Evolutionary conservation across 2,329 filamentous ascomycete genomes (phyloP).

Genomic region (Myriosclerotinia curreyana): DNA sequence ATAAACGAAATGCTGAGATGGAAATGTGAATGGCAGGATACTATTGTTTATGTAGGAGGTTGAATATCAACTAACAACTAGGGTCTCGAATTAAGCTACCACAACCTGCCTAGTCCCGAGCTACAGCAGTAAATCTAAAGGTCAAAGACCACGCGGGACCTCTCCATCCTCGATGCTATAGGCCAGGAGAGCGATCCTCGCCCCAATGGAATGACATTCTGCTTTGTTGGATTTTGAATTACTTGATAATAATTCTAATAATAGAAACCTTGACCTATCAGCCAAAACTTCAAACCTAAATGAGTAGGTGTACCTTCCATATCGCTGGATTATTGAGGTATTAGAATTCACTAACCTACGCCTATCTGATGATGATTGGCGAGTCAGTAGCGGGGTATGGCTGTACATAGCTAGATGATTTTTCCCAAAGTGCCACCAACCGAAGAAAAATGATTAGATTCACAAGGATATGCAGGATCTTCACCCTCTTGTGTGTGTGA

Average conservation of each 20-base stretch:
- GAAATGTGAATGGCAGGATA: slow-evolving; percentile 3
- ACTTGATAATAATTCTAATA: neutral
- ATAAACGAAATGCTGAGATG: neutral
- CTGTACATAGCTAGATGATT: neutral
- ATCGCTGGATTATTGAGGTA: neutral
- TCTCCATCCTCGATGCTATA: neutral
- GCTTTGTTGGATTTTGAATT: neutral
- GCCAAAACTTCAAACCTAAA: neutral
- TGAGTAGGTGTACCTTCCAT: neutral
- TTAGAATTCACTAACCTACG: neutral
- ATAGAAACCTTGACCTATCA: neutral
- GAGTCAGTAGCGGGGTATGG: neutral
- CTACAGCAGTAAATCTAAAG: neutral
- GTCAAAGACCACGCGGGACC: neutral
- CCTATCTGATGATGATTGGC: neutral
- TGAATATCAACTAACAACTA: neutral
- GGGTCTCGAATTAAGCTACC: neutral
- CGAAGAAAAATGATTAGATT: neutral
- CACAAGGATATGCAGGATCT: slow-evolving; percentile 2
- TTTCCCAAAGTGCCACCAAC: neutral
- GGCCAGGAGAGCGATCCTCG: neutral
- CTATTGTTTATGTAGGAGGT: slow-evolving; percentile 4
- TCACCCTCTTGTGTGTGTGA: neutral
- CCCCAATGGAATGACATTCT: neutral
- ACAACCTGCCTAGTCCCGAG: no score